Base-by-base conservation (phyloP, 768 basidiomycete genomes). In the Lactarius hengduanensis region DNA sequence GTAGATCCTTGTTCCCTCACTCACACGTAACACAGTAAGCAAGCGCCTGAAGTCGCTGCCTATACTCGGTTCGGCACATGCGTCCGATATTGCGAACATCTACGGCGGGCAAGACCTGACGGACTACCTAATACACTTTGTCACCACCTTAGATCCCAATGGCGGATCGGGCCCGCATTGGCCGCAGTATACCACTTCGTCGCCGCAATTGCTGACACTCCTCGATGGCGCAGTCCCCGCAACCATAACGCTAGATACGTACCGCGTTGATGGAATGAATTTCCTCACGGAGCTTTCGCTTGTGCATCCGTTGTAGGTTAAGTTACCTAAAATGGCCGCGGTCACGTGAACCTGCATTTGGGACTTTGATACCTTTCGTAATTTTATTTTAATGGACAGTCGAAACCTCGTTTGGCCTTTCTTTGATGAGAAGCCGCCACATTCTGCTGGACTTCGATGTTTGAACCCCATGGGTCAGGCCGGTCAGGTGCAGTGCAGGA, bases 11-110 rank as follows among this genome's bases (percentile, higher is more conserved):
- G 3, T 43, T 8, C 20, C 1, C 22, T 16, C 36, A 22, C 30
- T 60, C 20, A 50, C 38, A 32, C 18, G 22, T 63, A 8, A n/a
- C 36, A 3, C 56, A 80, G 79, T 78, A 57, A 76, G 69, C 70
- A 77, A 76, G 63, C 74, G 75, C 15, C 71, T 74, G 50, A 76
- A 78, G 65, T 62, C 68, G 3, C 71, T 63, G 2, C 72, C 75
- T 0, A 16, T 57, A 3, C 66, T 79, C 0, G 79, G 79, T 32
- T 63, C 72, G 34, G 73, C 62, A 22, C 61, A 69, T 28, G 50
- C n/a, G n/a, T 36, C 67, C 1, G 67, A 70, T 41, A 59, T 66
- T 58, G 38, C 65, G 4, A 63, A 62, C 50, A 38, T 65, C 8
- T 70, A 59, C 47, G 38, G 57, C 13, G 28, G 28, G 2, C 60